Conservation (phyloP, 768 basidiomycete genomes). For the Tricholoma sp. region DNA sequence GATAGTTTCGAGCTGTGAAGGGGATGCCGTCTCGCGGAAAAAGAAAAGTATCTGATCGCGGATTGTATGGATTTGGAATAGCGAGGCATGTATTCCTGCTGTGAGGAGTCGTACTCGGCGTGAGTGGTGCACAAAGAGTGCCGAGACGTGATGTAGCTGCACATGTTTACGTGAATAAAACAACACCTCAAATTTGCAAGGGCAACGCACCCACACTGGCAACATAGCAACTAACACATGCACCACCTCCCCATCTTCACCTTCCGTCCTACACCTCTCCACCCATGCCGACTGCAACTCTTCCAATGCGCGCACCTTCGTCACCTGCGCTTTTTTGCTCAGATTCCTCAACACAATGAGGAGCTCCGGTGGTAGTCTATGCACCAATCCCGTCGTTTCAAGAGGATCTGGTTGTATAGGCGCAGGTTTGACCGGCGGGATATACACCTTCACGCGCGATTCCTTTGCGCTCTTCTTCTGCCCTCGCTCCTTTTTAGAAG, state of each 20-base stretch:
- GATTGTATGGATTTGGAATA: conserved; percentile 53
- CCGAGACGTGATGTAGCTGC: conserved; percentile 83
- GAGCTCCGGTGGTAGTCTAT: conserved; percentile 72
- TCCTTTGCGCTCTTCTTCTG: conserved; percentile 55
- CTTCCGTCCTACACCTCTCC: conserved; percentile 40
- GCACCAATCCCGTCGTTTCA: conserved; percentile 75
- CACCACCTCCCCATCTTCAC: conserved; percentile 33
- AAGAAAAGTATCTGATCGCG: conserved; percentile 46
- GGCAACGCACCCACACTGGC: conserved; percentile 80
- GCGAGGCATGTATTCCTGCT: conserved; percentile 54
- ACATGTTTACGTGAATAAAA: neutral
- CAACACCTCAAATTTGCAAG: neutral
- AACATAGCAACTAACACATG: conserved; percentile 54
- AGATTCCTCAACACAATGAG: conserved; percentile 76
- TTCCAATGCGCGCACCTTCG: conserved; percentile 80
- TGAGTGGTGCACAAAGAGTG: conserved; percentile 75
- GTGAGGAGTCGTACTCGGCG: conserved; percentile 66
- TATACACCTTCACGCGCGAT: conserved; percentile 80
- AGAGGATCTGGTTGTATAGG: conserved; percentile 79
- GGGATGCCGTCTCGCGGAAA: conserved; percentile 41
- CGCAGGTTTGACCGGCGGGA: conserved; percentile 77
- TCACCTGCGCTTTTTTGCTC: conserved; percentile 86
- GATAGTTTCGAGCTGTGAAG: conserved; percentile 49
- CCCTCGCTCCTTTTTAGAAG: conserved; percentile 45
- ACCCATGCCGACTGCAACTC: conserved; percentile 73